Base-by-base conservation (phyloP, 208 protist species). In the Crithidia brevicula region DNA sequence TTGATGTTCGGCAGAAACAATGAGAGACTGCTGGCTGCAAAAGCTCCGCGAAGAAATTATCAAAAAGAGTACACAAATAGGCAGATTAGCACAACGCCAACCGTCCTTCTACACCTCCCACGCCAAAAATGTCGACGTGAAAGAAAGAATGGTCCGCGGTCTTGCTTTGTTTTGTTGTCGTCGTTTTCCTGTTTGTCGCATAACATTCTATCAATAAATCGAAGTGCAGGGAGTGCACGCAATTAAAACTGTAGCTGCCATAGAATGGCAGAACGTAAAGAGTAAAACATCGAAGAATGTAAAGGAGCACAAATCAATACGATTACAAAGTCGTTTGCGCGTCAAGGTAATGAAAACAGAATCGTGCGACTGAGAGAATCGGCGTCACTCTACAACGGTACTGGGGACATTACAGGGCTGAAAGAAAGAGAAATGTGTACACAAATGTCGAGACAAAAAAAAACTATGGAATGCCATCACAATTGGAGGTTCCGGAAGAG, bases 371-470 rank as follows among this genome's bases (percentile, higher is more conserved):
- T 51, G 34, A 50, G 11, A 13, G 15, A 23, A 46, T 20, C n/a
- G 22, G 31, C 27, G n/a, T n/a, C n/a, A 66, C 3, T 33, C 45
- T 66, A 56, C 34, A 30, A n/a, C 46, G 33, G 46, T 18, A 34
- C 38, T 66, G 5, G 18, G 3, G 11, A 30, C 33, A 66, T 45
- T 31, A 60, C 52, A 27, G 15, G 13, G 54, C 47, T 33, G 54
- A 67, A 40, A 58, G 52, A 46, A 61, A n/a, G n/a, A n/a, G n/a
- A n/a, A n/a, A n/a, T n/a, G n/a, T n/a, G n/a, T n/a, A n/a, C n/a
- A n/a, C n/a, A n/a, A n/a, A n/a, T n/a, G n/a, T n/a, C n/a, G 56
- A 65, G 40, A 69, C 73, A 72, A 66, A 68, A 68, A 59, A 27
- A 68, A 72, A 47, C 10, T 25, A 31, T 40, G 62, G 47, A 25